Base-by-base conservation (phyloP, 805 yeast species). In the Metschnikowia chrysomelidarum region DNA sequence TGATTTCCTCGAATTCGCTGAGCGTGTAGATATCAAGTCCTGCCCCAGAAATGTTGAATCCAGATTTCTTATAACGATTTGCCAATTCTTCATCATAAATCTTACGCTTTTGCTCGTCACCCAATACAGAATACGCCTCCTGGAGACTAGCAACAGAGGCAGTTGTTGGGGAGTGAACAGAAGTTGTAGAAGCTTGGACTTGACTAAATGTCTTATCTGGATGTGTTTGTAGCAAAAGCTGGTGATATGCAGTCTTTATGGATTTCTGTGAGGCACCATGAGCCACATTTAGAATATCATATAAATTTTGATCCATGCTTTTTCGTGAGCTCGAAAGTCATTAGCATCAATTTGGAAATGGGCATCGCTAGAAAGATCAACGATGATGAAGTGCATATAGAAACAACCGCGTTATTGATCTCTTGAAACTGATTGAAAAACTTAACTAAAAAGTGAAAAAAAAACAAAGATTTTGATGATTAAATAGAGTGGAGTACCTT, bases 1-100 rank as follows among this genome's bases (percentile, higher is more conserved):
- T 60, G 5, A 65, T 70, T n/a, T 60, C 59, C 7, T 47, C 52
- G 40, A 87, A 80, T 21, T 80, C 87, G 36, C 78, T 83, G 23
- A 88, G 57, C 19, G 82, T 80, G 34, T 73, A 70, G 3, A 69
- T 60, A 46, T 87, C 96, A 15, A 85, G 67, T 12, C 87, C 89
- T 19, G 79, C 86, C 1, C 87, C 87, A 22, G 59, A 51, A n/a
- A 60, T 40, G 30, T 57, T 59, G 36, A 62, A 59, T 0, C 77
- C 78, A 7, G 56, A 56, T 21, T 57, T 51, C 19, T 64, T 59
- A 15, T 54, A 56, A 41, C 29, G 47, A 36, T 38, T 64, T 51
- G 14, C 47, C 7, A 82, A 50, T 7, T 62, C 52, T 4, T 49
- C 53, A 53, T 86, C 87, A 54, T 87, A 86, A n/a, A 65, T 51